Base-by-base conservation (phyloP, 2,329 filamentous ascomycete genomes). In the Talaromyces marneffei region DNA sequence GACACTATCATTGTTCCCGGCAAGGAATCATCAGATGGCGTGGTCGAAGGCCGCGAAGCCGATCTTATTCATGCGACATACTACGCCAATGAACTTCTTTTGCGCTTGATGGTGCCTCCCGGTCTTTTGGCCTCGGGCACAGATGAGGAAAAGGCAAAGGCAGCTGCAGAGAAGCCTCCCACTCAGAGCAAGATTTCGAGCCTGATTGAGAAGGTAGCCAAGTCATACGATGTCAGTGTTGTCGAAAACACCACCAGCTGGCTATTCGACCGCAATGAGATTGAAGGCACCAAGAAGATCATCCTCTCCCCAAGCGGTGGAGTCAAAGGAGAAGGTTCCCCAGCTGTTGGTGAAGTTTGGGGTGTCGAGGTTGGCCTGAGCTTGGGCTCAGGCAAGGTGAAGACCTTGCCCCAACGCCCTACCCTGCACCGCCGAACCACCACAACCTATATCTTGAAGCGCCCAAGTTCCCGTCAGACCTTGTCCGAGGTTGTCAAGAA, bases 241-340 rank as follows among this genome's bases (percentile, higher is more conserved):
- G 91, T 99, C 61, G 94, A 99, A 85, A 96, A 92, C 83, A 99
- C 94, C 65, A 99, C 94, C 46, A 96, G 91, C 72, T 99, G 94
- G 92, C 80, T 91, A 64, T 97, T 99, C 75, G 92, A 91, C 73
- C 90, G 90, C 76, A 96, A 97, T 78, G 94, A 99, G 78, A 97
- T 99, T 66, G 94, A 99, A 82, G 90, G 90, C 71, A 87, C 89
- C 83, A 97, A 97, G 87, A 97, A 97, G 86, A 96, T 99, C 72
- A 94, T 99, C 67, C 82, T 99, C 62, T 85, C 91, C 39, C 77
- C 77, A 25, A 90, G 92, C 35, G 85, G 97, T 71, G 91, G 91
- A 66, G 87, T 89, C 73, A 95, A 92, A 81, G 93, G 93, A 61
- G 94, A 99, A 64, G 94, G 94, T 72, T 78, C 86, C 62, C 90